These are phyloP conservation scores for Sinapis alba DNA, from an alignment of 441 rosid genomes.

Conservation along the genomic window DNA sequence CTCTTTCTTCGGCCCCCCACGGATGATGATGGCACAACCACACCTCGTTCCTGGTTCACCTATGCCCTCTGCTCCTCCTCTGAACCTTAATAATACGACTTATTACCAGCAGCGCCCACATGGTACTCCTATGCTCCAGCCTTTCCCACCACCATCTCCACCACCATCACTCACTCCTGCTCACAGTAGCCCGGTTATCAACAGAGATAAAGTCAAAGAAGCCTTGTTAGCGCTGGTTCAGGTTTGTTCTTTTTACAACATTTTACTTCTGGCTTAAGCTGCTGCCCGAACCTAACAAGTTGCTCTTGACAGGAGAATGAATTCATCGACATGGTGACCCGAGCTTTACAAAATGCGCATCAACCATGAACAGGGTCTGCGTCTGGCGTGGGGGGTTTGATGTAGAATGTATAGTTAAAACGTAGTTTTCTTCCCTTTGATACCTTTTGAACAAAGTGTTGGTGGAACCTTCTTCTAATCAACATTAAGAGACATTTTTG, in stretches of 20 bases:
- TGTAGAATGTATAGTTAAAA: constrained; percentile 34
- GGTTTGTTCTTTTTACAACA: constrained; percentile 54
- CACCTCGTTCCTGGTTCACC: constrained; percentile 46
- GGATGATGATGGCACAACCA: constrained; percentile 44
- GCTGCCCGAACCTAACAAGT: constrained; percentile 18
- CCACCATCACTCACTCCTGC: constrained; percentile 79
- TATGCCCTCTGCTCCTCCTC: constrained; percentile 59
- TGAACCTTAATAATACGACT: constrained; percentile 47
- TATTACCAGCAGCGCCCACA: constrained; percentile 59
- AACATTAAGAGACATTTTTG: not conserved
- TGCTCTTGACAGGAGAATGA: constrained; percentile 64
- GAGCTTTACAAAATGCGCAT: constrained; percentile 75
- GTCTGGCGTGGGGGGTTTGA: constrained; percentile 5
- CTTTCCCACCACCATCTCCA: constrained; percentile 93
- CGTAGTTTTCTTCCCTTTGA: constrained; percentile 18
- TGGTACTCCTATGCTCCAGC: constrained; percentile 90
- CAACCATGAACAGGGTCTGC: constrained; percentile 44
- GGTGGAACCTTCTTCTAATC: not conserved
- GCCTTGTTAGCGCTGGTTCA: constrained; percentile 77
- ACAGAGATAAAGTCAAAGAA: constrained; percentile 75
- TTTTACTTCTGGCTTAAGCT: constrained; percentile 1
- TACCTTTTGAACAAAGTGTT: constrained; percentile 31
- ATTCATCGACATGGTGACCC: constrained; percentile 77
- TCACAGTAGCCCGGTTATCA: constrained; percentile 49
- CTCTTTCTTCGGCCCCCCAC: constrained; percentile 59